Evolutionary conservation across 805 yeast genomes (phyloP), one percentile per base, ranked within the genome.

Genomic region (Hanseniaspora guilliermondii): DNA sequence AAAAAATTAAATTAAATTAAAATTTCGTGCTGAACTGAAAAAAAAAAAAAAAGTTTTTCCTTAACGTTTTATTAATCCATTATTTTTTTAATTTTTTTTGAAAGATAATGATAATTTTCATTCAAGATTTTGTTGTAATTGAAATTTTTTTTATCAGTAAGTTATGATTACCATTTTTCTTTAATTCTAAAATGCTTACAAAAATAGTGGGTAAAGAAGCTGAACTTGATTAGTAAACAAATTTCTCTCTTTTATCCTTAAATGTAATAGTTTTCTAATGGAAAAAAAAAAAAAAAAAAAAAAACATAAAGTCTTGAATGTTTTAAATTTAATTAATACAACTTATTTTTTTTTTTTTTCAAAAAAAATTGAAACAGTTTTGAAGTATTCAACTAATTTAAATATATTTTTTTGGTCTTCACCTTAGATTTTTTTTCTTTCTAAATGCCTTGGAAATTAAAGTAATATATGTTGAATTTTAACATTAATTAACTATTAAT

Each of bases 1-100:
- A 27, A 22, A 38, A 38, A 38, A 30, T 25, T n/a, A 8, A 24
- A 40, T 27, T n/a, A 17, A 44, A 27, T n/a, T n/a, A n/a, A 9
- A 7, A 44, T 30, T n/a, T 44, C n/a, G 47, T 19, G 47, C 47
- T 44, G 47, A 44, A 44, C 37, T 44, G 38, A n/a, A 44, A 44
- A 27, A 30, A 44, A n/a, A 11, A 6, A 22, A 40, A 11, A 22
- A 22, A n/a, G n/a, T n/a, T 30, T 30, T 14, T 11, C 33, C 33
- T 30, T 11, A 30, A 39, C 21, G 7, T 39, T 19, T 39, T 19
- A 17, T 19, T 5, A n/a, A 39, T 39, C 16, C 7, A 6, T 36
- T 36, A 3, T 39, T 17, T 39, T 39, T 19, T 39, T 36, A 36
- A 6, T 36, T 19, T 19, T 38, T 35, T 35, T 35, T 16, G 38